Base-by-base conservation (phyloP, 2,329 filamentous ascomycete species). In the Epichloe typhina region DNA sequence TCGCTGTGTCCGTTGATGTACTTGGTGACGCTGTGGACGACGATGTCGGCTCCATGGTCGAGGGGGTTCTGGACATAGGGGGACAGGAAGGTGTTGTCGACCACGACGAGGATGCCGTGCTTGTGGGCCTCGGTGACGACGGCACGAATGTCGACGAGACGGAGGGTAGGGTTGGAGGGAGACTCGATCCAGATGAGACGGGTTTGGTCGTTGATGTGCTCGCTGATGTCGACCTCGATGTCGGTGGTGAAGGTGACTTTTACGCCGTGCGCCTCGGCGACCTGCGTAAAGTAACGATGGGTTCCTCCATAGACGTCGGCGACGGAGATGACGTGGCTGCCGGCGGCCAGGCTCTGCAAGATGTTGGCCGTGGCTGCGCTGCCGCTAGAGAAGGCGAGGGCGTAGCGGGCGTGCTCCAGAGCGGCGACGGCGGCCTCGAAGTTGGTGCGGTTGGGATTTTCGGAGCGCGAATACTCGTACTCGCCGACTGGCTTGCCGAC, bases 41-140 rank as follows among this genome's bases (percentile, higher is more conserved):
- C 91, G 57, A 97, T 90, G 68, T 98, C 93, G 59, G 93, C 93
- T 59, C 93, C 93, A 65, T 91, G 88, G 64, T 94, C 84, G 51
- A 98, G 81, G 93, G 93, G 93, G 70, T 95, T 97, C 72, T 98
- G 93, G 46, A 98, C 79, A 67, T 97, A 98, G 35, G 93, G 93
- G 54, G 86, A 91, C 64, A 97, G 76, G 75, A 98, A 98, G 19
- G 93, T 98, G 74, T 98, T 98, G 74, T 98, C 93, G 41, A 98
- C 93, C n/a, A 98, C 93, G 42, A 98, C 93, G 64, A 88, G 76
- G 62, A 97, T 88, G 55, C 90, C 91, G 63, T 88, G 86, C 61
- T 84, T 75, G 68, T 97, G 93, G 17, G 93, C 93, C 50, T 85
- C 77, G 31, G 80, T 81, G 31, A 86, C 84, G 40, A 98, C 86